Evolutionary conservation across 768 basidiomycete genomes (phyloP).

Genomic region (Tephrocybe sp.): DNA sequence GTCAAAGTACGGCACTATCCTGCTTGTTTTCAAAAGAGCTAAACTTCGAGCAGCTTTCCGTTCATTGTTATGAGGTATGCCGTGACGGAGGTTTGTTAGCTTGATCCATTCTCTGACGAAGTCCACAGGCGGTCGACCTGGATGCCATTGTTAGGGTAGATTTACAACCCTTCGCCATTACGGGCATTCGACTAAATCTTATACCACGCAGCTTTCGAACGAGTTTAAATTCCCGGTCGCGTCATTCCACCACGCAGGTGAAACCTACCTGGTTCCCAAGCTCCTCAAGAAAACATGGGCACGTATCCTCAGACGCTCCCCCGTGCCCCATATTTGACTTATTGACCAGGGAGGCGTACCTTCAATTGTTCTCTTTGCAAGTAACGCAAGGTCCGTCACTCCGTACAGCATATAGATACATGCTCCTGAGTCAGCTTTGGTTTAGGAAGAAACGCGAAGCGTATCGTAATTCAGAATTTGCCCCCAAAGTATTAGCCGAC

Average conservation of each 20-base stretch:
- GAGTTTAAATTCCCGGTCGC: constrained; percentile 80
- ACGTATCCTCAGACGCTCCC: constrained; percentile 14
- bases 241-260: constrained; percentile 78
- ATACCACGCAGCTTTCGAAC: constrained; percentile 55
- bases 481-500: constrained; percentile 67
- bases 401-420: neutral
- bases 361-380: constrained; percentile 72
- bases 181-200: neutral
- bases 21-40: neutral
- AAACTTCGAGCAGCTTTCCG: constrained; percentile 27
- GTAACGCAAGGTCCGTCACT: constrained; percentile 44
- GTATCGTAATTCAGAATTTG: constrained; percentile 74
- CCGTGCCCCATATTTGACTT: constrained; percentile 1
- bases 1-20: constrained; percentile 53
- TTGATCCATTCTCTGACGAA: neutral
- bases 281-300: constrained; percentile 72
- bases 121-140: constrained; percentile 63
- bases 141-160: constrained; percentile 64
- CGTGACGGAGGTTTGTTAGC: neutral
- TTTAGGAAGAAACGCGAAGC: constrained; percentile 46
- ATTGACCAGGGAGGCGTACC: constrained; percentile 49
- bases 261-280: constrained; percentile 80
- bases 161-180: neutral
- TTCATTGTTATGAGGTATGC: constrained; percentile 44
- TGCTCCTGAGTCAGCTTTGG: neutral